Evolutionary conservation across 148 eudicot species (phyloP).

Genomic region (Camellia sinensis): DNA sequence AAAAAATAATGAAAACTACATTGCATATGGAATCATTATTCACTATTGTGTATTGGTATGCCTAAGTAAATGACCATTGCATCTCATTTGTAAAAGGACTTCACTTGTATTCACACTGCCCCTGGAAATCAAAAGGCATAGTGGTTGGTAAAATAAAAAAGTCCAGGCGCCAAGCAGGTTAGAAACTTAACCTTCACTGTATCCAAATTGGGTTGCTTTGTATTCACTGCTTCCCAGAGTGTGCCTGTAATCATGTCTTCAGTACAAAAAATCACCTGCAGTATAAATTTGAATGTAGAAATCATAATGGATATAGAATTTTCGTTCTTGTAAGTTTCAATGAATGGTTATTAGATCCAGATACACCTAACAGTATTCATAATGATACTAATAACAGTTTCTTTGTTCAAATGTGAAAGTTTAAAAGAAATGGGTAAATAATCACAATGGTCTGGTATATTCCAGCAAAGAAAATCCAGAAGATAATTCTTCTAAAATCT

Average conservation of each 20-base stretch:
- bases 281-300: background rate
- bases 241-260: constrained; percentile 74
- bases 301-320: background rate
- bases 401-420: background rate
- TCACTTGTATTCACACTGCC: background rate
- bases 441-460: background rate
- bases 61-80: too few relatives aligned
- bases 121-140: constrained; percentile 4
- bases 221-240: constrained; percentile 76
- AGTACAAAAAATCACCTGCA: constrained; percentile 73
- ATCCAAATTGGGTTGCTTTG: constrained; percentile 49
- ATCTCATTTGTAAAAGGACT: background rate
- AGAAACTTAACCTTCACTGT: constrained; percentile 44
- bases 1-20: too few relatives aligned
- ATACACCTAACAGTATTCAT: background rate
- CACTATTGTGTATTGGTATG: too few relatives aligned
- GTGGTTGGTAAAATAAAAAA: background rate
- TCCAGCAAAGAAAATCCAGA: background rate
- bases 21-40: too few relatives aligned
- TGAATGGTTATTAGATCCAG: background rate
- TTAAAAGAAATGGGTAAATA: background rate
- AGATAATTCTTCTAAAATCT: background rate
- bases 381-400: background rate
- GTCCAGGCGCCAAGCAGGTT: background rate
- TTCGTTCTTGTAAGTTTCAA: background rate